phyloP scores from a whole-genome alignment of 768 basidiomycete genomes.

The Naganishia friedmannii region DNA sequence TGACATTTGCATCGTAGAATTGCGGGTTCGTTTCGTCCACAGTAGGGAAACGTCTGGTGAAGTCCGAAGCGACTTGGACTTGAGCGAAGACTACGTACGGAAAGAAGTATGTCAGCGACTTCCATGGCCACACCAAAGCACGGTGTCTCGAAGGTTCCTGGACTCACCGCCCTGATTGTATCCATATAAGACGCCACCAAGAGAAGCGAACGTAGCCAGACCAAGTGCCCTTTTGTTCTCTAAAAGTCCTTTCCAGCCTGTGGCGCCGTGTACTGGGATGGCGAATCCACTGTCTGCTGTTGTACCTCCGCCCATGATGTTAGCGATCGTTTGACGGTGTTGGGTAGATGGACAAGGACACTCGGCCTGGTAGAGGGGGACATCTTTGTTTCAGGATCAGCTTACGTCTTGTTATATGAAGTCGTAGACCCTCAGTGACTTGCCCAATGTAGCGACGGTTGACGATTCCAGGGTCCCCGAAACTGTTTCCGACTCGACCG shows the following conservation, averaged over 20 bases:
- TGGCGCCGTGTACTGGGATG: background rate
- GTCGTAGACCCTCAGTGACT: background rate
- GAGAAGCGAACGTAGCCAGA: constrained; percentile 72
- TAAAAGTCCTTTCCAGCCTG: constrained; percentile 30
- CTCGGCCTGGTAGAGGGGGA: background rate
- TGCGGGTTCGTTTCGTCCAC: background rate
- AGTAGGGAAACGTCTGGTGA: constrained; percentile 6
- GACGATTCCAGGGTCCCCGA: too few species aligned
- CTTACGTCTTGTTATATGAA: background rate
- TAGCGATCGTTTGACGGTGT: background rate
- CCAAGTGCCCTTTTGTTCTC: constrained; percentile 63
- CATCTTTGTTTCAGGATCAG: background rate
- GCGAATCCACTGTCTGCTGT: constrained; percentile 18
- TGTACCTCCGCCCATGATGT: constrained; percentile 24
- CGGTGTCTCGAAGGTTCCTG: constrained; percentile 44
- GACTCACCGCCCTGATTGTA: constrained; percentile 54
- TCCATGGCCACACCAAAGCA: too few species aligned
- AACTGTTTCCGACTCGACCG: too few species aligned
- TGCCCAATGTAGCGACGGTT: too few species aligned
- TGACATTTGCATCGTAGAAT: constrained; percentile 14
- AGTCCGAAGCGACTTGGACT: constrained; percentile 61
- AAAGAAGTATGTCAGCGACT: constrained; percentile 48
- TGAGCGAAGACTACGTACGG: constrained; percentile 63
- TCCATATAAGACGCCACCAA: constrained; percentile 67
- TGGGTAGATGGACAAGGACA: background rate